Conservation (phyloP, 495 filamentous ascomycete genomes). For the Daldinia vernicosa region DNA sequence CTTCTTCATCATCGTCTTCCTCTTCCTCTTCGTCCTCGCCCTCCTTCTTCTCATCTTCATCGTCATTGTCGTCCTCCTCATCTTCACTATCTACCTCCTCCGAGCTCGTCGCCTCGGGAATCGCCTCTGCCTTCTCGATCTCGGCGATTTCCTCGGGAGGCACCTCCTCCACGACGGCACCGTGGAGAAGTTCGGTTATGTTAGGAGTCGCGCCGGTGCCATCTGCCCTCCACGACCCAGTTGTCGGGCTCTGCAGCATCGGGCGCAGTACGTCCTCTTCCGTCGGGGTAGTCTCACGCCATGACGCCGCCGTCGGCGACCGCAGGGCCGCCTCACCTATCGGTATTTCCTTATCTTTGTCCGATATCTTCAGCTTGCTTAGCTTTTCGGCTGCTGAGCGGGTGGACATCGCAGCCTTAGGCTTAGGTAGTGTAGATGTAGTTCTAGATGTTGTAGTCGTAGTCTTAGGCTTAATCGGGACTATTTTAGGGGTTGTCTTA, state of each 20-base stretch:
- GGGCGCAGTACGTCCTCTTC: constrained; percentile 19
- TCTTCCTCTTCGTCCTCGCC: constrained; percentile 42
- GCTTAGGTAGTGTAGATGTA: neutral
- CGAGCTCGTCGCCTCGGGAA: constrained; percentile 46
- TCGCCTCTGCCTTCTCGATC: constrained; percentile 51
- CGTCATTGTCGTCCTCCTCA: constrained; percentile 35
- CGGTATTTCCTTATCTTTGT: constrained; percentile 6
- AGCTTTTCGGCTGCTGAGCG: constrained; percentile 17
- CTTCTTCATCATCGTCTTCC: constrained; percentile 40
- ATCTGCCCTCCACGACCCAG: constrained; percentile 57
- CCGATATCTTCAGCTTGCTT: constrained; percentile 23
- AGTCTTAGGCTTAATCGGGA: neutral
- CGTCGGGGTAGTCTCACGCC: constrained; percentile 36
- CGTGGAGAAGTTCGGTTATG: constrained; percentile 46
- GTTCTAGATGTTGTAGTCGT: neutral
- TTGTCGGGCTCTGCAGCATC: constrained; percentile 56
- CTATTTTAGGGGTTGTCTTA: neutral
- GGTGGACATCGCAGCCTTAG: constrained; percentile 1
- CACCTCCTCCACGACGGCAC: constrained; percentile 39
- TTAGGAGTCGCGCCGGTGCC: constrained; percentile 48
- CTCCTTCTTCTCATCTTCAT: constrained; percentile 40
- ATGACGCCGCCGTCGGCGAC: constrained; percentile 50
- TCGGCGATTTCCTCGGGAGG: constrained; percentile 51
- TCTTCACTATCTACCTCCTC: constrained; percentile 39
- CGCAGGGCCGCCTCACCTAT: constrained; percentile 43